Percentiles rank a stretch among this genome's conserved stretches.
Conservation (phyloP, 2,329 filamentous ascomycete species). For the Fusarium austroafricanum region DNA sequence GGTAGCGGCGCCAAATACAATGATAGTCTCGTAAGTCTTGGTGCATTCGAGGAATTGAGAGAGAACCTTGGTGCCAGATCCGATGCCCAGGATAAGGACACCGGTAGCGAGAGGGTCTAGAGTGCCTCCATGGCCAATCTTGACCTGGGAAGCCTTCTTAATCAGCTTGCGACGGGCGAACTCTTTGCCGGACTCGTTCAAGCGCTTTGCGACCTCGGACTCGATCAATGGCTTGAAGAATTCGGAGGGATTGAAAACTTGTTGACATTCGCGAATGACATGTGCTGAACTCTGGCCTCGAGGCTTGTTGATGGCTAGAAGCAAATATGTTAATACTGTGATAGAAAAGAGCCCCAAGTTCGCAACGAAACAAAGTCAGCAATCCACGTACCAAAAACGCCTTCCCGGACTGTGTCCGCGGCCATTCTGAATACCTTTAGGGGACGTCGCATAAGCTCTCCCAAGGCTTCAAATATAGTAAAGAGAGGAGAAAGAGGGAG, state of each 20-base stretch:
- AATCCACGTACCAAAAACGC: conserved; percentile 65
- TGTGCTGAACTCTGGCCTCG: conserved; percentile 87
- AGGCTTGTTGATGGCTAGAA: conserved; percentile 90
- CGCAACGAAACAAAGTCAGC: conserved; percentile 2
- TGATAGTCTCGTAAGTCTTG: conserved; percentile 90
- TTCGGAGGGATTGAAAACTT: conserved; percentile 81
- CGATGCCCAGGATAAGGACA: conserved; percentile 89
- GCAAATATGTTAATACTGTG: conserved; percentile 24
- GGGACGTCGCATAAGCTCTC: conserved; percentile 49
- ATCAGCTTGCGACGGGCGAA: conserved; percentile 68
- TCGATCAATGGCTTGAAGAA: conserved; percentile 84
- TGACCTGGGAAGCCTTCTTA: conserved; percentile 76
- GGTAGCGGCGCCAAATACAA: conserved; percentile 91
- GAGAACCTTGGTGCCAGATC: conserved; percentile 86
- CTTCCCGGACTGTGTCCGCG: conserved; percentile 64
- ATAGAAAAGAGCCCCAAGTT: not conserved
- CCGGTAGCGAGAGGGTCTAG: conserved; percentile 94
- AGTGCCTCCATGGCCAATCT: conserved; percentile 96
- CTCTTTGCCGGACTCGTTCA: conserved; percentile 68
- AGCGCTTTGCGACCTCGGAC: conserved; percentile 66
- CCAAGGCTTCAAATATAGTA: conserved; percentile 9
- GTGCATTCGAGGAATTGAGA: conserved; percentile 85
- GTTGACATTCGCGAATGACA: conserved; percentile 88
- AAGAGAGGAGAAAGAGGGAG: conserved; percentile 10
- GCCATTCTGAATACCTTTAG: conserved; percentile 62